A percentile compares a stretch with the other conserved stretches of the same genome.
phyloP scores from a whole-genome alignment of 2,329 filamentous ascomycete species.

The Zalaria obscura region DNA sequence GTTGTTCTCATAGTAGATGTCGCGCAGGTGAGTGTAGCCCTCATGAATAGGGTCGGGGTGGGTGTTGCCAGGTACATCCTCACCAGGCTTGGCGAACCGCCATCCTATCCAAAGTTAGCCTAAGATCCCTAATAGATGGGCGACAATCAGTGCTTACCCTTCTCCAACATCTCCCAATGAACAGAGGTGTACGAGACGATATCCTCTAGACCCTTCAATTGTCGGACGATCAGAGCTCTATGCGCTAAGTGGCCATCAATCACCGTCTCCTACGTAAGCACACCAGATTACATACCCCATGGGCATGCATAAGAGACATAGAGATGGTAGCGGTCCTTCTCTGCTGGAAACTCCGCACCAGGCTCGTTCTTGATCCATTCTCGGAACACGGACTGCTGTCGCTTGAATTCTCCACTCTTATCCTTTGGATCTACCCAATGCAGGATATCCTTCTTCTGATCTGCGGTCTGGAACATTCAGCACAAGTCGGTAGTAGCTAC shows the following conservation, averaged over 20 bases:
- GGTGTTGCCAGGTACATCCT: conserved; percentile 39
- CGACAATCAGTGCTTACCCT: conserved; percentile 30
- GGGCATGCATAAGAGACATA: conserved; percentile 92
- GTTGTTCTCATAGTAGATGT: conserved; percentile 68
- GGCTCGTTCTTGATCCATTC: conserved; percentile 60
- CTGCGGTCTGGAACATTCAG: conserved; percentile 2
- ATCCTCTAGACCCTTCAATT: conserved; percentile 84
- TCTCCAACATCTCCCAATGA: conserved; percentile 74
- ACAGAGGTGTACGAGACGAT: conserved; percentile 69
- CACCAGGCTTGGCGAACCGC: conserved; percentile 61
- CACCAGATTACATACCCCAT: conserved; percentile 43
- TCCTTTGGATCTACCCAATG: conserved; percentile 71
- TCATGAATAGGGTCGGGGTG: conserved; percentile 49
- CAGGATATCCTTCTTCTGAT: conserved; percentile 42
- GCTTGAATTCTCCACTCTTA: conserved; percentile 83
- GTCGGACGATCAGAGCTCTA: conserved; percentile 71
- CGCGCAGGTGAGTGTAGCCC: conserved; percentile 57
- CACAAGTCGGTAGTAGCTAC: too few relatives aligned
- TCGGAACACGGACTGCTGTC: conserved; percentile 70
- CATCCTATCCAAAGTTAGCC: conserved; percentile 42
- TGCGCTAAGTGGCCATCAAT: conserved; percentile 38
- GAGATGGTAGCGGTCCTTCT: conserved; percentile 85
- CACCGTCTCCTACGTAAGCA: too few relatives aligned
- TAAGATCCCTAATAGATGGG: not conserved
- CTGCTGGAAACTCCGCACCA: conserved; percentile 63